Percentiles rank a stretch among this genome's conserved stretches.
These are phyloP conservation scores for Bullera alba DNA, from an alignment of 768 basidiomycete species.

Conservation along the genomic window DNA sequence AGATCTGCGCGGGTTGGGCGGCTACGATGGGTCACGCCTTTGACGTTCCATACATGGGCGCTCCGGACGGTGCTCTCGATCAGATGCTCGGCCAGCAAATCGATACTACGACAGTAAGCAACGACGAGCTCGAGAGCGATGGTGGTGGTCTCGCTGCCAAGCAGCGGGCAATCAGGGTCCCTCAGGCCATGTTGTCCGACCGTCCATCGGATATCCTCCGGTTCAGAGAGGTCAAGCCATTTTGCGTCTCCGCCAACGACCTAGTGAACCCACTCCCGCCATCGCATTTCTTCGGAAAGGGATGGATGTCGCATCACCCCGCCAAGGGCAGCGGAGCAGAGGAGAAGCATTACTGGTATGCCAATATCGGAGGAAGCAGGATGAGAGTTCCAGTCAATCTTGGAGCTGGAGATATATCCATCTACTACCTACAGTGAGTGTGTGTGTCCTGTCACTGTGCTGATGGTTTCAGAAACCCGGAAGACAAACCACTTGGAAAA, in stretches of 20 bases:
- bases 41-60: conserved; percentile 54
- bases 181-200: conserved; percentile 64
- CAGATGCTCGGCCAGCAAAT: neutral
- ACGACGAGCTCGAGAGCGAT: conserved; percentile 26
- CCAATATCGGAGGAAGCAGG: conserved; percentile 69
- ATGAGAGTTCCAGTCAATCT: conserved; percentile 75
- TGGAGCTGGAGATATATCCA: conserved; percentile 80
- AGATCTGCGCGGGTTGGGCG: conserved; percentile 79
- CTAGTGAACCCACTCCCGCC: conserved; percentile 92
- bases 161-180: conserved; percentile 54
- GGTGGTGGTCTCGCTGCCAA: conserved; percentile 45
- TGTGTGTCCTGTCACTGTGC: conserved; percentile 58
- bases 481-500: conserved; percentile 26
- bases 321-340: conserved; percentile 50
- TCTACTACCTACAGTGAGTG: conserved; percentile 67
- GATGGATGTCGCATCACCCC: conserved; percentile 77
- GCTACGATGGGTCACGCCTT: conserved; percentile 63
- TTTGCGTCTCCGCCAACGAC: conserved; percentile 91
- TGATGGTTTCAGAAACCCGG: conserved; percentile 20
- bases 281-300: conserved; percentile 83
- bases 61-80: conserved; percentile 25
- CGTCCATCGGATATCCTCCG: conserved; percentile 49
- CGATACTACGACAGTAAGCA: conserved; percentile 4
- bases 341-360: conserved; percentile 81
- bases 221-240: conserved; percentile 82